A percentile compares a stretch with the other conserved stretches of the same genome.
Evolutionary conservation across 148 eudicot species (phyloP).

Genomic region (Chenopodium quinoa): DNA sequence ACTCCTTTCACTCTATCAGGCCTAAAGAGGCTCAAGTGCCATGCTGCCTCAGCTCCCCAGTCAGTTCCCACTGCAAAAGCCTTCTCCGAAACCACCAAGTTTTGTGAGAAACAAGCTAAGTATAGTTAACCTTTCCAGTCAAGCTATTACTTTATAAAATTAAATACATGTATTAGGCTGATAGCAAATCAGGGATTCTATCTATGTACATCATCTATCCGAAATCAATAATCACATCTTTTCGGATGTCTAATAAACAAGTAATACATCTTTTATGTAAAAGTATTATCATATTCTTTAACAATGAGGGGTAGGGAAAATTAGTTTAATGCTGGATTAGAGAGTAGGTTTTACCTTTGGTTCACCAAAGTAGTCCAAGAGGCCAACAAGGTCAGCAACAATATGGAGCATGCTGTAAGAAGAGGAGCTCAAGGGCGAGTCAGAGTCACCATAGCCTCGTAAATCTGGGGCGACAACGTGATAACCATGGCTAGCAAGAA

Average conservation of each 20-base stretch:
- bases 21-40: slow-evolving; percentile 48
- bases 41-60: slow-evolving; percentile 58
- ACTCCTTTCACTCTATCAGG: slow-evolving; percentile 52
- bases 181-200: too few species aligned
- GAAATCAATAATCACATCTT: too few species aligned
- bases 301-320: too few species aligned
- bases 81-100: slow-evolving; percentile 22
- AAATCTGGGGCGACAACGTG: slow-evolving; percentile 55
- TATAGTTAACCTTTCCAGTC: neutral
- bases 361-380: slow-evolving; percentile 42
- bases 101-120: neutral
- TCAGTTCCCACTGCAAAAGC: slow-evolving; percentile 53
- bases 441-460: slow-evolving; percentile 55
- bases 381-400: slow-evolving; percentile 50
- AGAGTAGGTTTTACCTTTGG: slow-evolving; percentile 28
- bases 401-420: slow-evolving; percentile 50
- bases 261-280: too few species aligned
- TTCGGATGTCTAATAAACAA: too few species aligned
- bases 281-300: too few species aligned
- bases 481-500: slow-evolving; percentile 43
- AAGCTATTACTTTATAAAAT: too few species aligned
- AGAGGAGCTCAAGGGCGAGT: slow-evolving; percentile 42
- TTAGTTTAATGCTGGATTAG: too few species aligned
- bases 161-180: too few species aligned
- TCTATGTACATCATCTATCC: too few species aligned